Evolutionary conservation across 2,329 filamentous ascomycete genomes (phyloP).

Genomic region (Mycosphaerella sp.): DNA sequence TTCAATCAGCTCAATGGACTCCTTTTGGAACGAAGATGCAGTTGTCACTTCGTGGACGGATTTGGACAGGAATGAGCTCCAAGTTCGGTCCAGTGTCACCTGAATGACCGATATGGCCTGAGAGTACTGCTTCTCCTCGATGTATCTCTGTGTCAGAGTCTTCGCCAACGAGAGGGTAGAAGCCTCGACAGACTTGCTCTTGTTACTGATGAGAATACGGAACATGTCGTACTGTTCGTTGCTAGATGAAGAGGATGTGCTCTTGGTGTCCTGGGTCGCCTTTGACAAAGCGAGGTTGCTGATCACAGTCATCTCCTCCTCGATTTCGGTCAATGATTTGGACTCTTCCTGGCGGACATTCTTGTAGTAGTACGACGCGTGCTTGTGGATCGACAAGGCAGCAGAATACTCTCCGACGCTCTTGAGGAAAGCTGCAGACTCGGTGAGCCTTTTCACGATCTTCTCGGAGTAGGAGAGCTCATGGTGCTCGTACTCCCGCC

Average conservation of each 20-base stretch:
- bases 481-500: conserved; percentile 46
- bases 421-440: conserved; percentile 43
- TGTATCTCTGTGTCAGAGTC: conserved; percentile 39
- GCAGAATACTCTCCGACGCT: conserved; percentile 40
- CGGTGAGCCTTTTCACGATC: conserved; percentile 29
- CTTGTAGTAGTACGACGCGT: conserved; percentile 31
- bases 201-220: conserved; percentile 35
- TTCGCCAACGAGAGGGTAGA: conserved; percentile 39
- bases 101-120: conserved; percentile 45
- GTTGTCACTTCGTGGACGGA: conserved; percentile 39
- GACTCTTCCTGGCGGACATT: conserved; percentile 32
- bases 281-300: conserved; percentile 32
- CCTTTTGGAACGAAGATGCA: conserved; percentile 40
- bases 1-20: conserved; percentile 44
- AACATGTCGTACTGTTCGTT: conserved; percentile 42
- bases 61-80: conserved; percentile 43
- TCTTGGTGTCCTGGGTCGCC: conserved; percentile 33
- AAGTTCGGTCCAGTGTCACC: conserved; percentile 40
- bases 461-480: conserved; percentile 29
- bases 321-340: conserved; percentile 38
- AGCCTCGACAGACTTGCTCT: conserved; percentile 36
- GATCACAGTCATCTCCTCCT: conserved; percentile 38
- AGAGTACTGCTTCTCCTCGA: conserved; percentile 43
- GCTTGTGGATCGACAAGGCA: conserved; percentile 46
- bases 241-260: conserved; percentile 23